Base-by-base conservation (phyloP, 176 grass and related monocot species). In the Cenchrus americanus region DNA sequence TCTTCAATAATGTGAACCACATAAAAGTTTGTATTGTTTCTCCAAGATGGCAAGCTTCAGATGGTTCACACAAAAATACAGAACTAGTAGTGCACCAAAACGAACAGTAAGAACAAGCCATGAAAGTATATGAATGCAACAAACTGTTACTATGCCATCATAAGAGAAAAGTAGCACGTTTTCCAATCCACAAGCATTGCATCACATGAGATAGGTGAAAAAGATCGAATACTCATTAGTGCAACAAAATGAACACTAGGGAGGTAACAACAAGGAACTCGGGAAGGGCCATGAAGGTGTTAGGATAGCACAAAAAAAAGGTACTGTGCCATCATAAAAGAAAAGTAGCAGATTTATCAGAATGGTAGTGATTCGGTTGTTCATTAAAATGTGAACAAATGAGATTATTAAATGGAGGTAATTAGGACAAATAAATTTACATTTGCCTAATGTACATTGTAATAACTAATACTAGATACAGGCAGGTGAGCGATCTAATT, bases 1-100 rank as follows among this genome's bases (percentile, higher is more conserved):
- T 30, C 27, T 30, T 71, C 14, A 57, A 14, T 43, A 17, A 52
- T 17, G 1, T 61, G 11, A 83, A 71, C 41, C 51, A 21, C 17
- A 84, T 11, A 65, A 42, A 48, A 52, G 2, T 69, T 76, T 18
- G 46, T 19, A 68, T 73, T 19, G 14, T 50, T 76, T 75, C 49
- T 27, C 60, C 41, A 27, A 76, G 48, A 53, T 21, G 19, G 42
- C 12, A 69, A 66, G 27, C 26, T 70, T 44, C 34, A 46, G n/a
- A 71, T 50, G 24, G 5, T 71, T 71, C 13, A 27, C 6, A 14
- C 18, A 1, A 73, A 52, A 72, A 73, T 6, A 26, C 0, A 1
- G 8, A 72, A 51, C 32, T 49, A 30, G 27, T 32, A 30, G 47
- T 52, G 24, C 23, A 73, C 18, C 1, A 1, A 32, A 73, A 73